Conservation (phyloP, 176 grass and related monocot species). For the Panicum miliaceum region DNA sequence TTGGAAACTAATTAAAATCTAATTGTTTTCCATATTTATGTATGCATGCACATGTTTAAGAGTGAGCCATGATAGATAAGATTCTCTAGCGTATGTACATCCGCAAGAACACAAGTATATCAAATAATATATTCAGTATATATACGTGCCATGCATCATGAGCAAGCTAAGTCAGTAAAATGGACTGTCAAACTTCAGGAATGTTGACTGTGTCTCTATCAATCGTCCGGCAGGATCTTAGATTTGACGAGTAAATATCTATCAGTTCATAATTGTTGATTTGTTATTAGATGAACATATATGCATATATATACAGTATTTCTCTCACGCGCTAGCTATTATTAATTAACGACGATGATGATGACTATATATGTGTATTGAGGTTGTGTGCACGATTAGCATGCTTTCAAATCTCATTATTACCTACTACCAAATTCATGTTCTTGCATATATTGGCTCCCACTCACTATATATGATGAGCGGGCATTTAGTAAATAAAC, state of each 20-base stretch:
- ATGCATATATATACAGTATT: background rate
- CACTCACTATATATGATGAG: too few relatives aligned
- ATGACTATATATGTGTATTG: background rate
- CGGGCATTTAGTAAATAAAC: too few relatives aligned
- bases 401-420: background rate
- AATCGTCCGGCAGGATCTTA: background rate
- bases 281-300: background rate
- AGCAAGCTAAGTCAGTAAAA: background rate
- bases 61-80: too few relatives aligned
- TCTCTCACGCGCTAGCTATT: background rate
- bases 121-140: background rate
- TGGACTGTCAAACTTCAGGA: background rate
- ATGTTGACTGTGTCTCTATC: conserved; percentile 6
- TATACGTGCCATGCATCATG: too few relatives aligned
- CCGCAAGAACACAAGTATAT: background rate
- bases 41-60: too few relatives aligned
- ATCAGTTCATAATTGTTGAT: background rate
- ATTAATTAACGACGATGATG: background rate
- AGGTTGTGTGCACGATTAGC: background rate
- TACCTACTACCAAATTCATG: too few relatives aligned
- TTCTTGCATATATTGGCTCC: too few relatives aligned
- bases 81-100: too few relatives aligned
- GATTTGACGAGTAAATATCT: background rate
- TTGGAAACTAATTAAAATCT: too few relatives aligned
- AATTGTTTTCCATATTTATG: too few relatives aligned